Conservation (phyloP, 2,329 filamentous ascomycete genomes). For the Fusarium sp. region DNA sequence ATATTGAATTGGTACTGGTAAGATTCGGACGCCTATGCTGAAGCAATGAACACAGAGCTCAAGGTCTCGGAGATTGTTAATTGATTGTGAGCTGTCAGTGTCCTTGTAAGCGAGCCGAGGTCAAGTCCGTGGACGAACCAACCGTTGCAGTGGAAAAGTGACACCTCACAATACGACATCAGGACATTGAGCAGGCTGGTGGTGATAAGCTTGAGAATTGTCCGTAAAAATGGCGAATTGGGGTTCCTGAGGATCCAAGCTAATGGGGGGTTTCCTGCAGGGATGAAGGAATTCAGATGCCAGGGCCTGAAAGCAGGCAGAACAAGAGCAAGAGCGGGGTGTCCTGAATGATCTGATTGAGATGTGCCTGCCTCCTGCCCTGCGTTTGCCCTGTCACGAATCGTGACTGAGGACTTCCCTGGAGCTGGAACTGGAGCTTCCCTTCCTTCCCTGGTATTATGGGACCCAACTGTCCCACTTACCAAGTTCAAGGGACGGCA, state of each 20-base stretch:
- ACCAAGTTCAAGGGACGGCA: constrained; percentile 21
- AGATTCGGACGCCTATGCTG: background rate
- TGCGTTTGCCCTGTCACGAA: constrained; percentile 1
- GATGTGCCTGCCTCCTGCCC: background rate
- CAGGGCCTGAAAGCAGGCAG: background rate
- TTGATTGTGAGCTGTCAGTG: constrained; percentile 11
- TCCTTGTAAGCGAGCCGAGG: constrained; percentile 24
- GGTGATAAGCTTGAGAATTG: constrained; percentile 15
- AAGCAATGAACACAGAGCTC: background rate
- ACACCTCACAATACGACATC: constrained; percentile 23
- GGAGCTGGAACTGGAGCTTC: background rate
- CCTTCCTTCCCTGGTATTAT: constrained; percentile 6
- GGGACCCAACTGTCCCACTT: constrained; percentile 20
- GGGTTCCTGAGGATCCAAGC: background rate
- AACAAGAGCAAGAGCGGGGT: constrained; percentile 12
- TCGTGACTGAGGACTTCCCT: background rate
- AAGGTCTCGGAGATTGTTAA: background rate
- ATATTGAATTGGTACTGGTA: constrained; percentile 8
- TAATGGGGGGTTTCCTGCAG: constrained; percentile 11
- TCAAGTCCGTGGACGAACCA: background rate
- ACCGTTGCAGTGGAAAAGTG: constrained; percentile 24
- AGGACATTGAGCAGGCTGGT: background rate
- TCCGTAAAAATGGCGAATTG: constrained; percentile 1
- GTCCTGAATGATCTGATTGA: constrained; percentile 34
- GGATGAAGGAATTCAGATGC: constrained; percentile 17